Conservation (phyloP, 1,284 basidiomycete species). For the Rhodotorula sp. region DNA sequence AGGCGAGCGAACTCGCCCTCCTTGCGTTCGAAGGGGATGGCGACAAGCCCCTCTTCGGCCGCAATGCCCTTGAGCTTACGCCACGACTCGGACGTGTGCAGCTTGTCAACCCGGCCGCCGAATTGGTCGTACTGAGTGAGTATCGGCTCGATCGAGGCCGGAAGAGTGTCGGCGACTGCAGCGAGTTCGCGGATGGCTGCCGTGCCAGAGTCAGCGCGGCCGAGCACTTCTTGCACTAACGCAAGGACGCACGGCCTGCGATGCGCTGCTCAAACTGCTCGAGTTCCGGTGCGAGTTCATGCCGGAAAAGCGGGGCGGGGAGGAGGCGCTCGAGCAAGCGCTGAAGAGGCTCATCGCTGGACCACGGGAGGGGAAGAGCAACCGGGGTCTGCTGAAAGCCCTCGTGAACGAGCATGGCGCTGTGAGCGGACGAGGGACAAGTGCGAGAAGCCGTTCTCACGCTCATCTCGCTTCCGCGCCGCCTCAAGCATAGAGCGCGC, state of each 20-base stretch:
- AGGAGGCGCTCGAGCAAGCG: slow-evolving; percentile 61
- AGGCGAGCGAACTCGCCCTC: slow-evolving; percentile 62
- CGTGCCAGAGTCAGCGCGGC: neutral
- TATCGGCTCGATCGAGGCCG: slow-evolving; percentile 46
- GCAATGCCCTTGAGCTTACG: slow-evolving; percentile 67
- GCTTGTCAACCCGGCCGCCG: slow-evolving; percentile 64
- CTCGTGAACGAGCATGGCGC: slow-evolving; percentile 65
- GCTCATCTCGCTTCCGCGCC: neutral
- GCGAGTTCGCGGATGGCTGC: slow-evolving; percentile 14
- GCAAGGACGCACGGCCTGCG: slow-evolving; percentile 17
- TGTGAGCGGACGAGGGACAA: neutral
- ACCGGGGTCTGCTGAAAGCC: slow-evolving; percentile 62
- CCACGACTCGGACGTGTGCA: slow-evolving; percentile 71
- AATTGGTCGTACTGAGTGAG: slow-evolving; percentile 59
- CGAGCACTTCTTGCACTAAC: too few species aligned
- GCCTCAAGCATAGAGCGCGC: neutral
- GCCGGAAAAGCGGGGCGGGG: slow-evolving; percentile 53
- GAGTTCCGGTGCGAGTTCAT: slow-evolving; percentile 54
- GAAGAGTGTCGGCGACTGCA: neutral
- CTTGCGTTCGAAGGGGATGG: slow-evolving; percentile 63
- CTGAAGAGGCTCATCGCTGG: slow-evolving; percentile 62
- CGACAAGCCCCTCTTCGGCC: slow-evolving; percentile 68
- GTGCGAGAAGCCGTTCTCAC: neutral
- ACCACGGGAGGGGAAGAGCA: slow-evolving; percentile 62
- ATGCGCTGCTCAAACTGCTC: slow-evolving; percentile 55